Evolutionary conservation across 805 yeast genomes (phyloP), one percentile per base, ranked within the genome.

Genomic region (Tetrapisispora nanseiensis): DNA sequence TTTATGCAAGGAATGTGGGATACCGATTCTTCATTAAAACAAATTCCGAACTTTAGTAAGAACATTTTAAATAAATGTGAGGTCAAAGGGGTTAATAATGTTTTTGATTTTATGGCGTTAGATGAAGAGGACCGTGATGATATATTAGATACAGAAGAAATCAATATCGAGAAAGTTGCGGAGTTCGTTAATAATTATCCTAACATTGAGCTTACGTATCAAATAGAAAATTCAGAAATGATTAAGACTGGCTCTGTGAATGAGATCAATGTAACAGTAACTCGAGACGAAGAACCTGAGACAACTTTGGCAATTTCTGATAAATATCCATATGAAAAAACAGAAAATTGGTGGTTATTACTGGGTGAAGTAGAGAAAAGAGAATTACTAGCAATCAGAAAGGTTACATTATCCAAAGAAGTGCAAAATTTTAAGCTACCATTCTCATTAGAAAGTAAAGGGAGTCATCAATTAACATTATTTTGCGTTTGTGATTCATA

Each of bases 401-500:
- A 80, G 56, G 68, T 82, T 1, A 59, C 72, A 0, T 63, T 85
- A 2, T 56, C 67, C 9, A 69, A 73, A 46, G 78, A 78, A 46
- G 57, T 60, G 1, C 84, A 80, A 55, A 54, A 60, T 3, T 68
- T 80, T 13, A 66, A 64, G 6, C 48, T 90, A 34, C 73, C 71
- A 22, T 75, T 84, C 46, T 65, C 76, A 0, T 53, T 86, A 9
- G 78, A 85, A 0, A 69, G 63, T 3, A 58, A 74, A 3, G 96
- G 95, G 0, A 57, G 66, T 5, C 83, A 80, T 42, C 56, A 70
- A 15, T 61, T 89, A 21, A 74, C 79, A 0, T 65, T 86, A 1
- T 89, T 95, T 95, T 79, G 90, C 55, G 75, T 89, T 57, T 83
- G 96, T 63, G 97, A 89, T 54, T 80, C 95, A 0, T 90, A 89